Evolutionary conservation across 306 rosid species (phyloP), one percentile per base, ranked within the genome.

Genomic region (Hippophae rhamnoides): DNA sequence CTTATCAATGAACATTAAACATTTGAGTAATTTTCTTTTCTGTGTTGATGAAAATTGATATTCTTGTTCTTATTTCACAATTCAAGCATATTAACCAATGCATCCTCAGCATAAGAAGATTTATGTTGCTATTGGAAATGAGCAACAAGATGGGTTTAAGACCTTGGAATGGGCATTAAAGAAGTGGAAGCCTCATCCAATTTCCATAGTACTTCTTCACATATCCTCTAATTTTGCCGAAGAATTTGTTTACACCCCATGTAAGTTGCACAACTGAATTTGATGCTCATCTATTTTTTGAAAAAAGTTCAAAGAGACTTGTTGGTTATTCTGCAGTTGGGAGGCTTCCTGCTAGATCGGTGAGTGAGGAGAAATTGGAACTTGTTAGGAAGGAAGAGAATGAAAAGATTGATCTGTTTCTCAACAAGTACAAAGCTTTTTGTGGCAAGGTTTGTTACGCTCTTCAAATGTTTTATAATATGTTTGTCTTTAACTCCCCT

Each of bases 271-370:
- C 18, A 12, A 14, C 51, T 8, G 6, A 45, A 0, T 51, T 62
- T 3, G 13, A 41, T 8, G 25, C 14, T 67, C 48, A 49, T 6
- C 43, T 63, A 47, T 50, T 10, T 23, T 47, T 40, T 67, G 38
- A 4, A 31, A 31, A 4, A 31, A 31, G 38, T 31, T 31, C 38
- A 31, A 31, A 31, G 3, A 31, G 38, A 31, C 38, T 31, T 31
- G 5, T 31, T 31, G 38, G 38, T 31, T 31, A 31, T 2, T 31
- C 38, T 78, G 60, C 74, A 87, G 97, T 82, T 78, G 95, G 97
- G 10, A 90, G 84, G 79, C 93, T 90, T 56, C 95, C 88, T 12
- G 86, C 88, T 58, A 86, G 71, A 52, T 82, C 74, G 73, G 79
- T 90, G 46, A 84, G 67, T 51, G 95, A 90, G 26, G 94, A 82